Evolutionary conservation across 75 land plant species (phyloP), one percentile per base, ranked within the genome.

Genomic region (Azolla pinnata): DNA sequence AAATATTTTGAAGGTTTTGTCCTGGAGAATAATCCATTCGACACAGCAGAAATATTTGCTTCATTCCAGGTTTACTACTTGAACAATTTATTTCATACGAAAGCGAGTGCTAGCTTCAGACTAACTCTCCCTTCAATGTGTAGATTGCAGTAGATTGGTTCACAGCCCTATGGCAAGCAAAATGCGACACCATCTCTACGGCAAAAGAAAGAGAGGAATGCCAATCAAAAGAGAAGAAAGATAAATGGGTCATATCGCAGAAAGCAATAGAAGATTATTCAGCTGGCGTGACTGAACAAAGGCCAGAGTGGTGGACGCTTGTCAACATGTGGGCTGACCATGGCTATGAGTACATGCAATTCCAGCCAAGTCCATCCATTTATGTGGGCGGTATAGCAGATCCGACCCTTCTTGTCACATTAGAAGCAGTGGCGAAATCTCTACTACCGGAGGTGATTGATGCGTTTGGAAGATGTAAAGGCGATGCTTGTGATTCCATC

Each of bases 321-420:
- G 29, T 67, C 28, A 59, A 48, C 68, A 38, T 38, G 9, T 73
- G 75, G 75, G 75, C 75, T 4, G 71, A 73, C 44, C 53, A 51
- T 31, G 75, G 75, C 18, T 73, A 66, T 53, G 73, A 73, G 35
- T 73, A 56, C 70, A 46, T 73, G 33, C 75, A 73, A 33, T 73
- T 60, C 54, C 69, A 66, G 48, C 75, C 75, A 4, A 71, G 75
- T 40, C 75, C 75, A 20, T 68, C 59, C 12, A 44, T 73, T 0
- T 73, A 73, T 49, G 47, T 47, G 44, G 25, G 31, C 30, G 75
- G 75, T 18, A 56, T 73, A n/a, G 55, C 40, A 23, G 75, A 73
- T 54, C 75, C 75, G 16, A 73, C 61, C 31, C 65, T 73, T 0
- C n/a, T 61, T 32, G 65, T 63, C 23, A 45, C 62, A 1, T 56